Evolutionary conservation across 176 grass and related monocot species (phyloP).

Genomic region (Tillandsia leiboldiana): DNA sequence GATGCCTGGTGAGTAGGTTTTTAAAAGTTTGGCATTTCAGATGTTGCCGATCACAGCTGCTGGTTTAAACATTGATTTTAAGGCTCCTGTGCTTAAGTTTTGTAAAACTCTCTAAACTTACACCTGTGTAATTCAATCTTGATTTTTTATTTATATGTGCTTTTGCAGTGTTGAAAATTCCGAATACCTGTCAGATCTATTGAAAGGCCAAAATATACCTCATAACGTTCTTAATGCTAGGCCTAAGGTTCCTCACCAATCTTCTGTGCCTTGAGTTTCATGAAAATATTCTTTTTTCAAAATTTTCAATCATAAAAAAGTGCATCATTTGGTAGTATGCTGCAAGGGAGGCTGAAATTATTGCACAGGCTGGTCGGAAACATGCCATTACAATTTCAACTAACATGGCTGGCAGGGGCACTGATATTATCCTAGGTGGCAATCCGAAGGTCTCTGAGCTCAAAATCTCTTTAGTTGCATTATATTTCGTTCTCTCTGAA

Average conservation of each 20-base stretch:
- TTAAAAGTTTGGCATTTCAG: too few species aligned
- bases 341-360: constrained; percentile 87
- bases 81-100: too few species aligned
- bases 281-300: constrained; percentile 8
- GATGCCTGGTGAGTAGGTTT: too few species aligned
- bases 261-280: constrained; percentile 19
- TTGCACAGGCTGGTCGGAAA: constrained; percentile 92
- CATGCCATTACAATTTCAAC: constrained; percentile 98
- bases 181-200: constrained; percentile 85
- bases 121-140: not conserved
- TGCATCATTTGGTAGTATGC: constrained; percentile 55
- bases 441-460: constrained; percentile 68
- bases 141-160: constrained; percentile 6
- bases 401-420: constrained; percentile 97
- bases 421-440: constrained; percentile 97
- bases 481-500: not conserved
- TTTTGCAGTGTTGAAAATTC: constrained; percentile 85
- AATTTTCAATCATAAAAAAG: constrained; percentile 11
- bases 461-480: constrained; percentile 13
- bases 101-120: too few species aligned
- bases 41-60: too few species aligned
- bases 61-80: too few species aligned
- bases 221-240: constrained; percentile 96
- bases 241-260: constrained; percentile 57
- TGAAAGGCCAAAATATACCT: constrained; percentile 66